Evolutionary conservation across 2,329 filamentous ascomycete genomes (phyloP), one percentile per base, ranked within the genome.

Genomic region (Thielaviopsis euricoi): DNA sequence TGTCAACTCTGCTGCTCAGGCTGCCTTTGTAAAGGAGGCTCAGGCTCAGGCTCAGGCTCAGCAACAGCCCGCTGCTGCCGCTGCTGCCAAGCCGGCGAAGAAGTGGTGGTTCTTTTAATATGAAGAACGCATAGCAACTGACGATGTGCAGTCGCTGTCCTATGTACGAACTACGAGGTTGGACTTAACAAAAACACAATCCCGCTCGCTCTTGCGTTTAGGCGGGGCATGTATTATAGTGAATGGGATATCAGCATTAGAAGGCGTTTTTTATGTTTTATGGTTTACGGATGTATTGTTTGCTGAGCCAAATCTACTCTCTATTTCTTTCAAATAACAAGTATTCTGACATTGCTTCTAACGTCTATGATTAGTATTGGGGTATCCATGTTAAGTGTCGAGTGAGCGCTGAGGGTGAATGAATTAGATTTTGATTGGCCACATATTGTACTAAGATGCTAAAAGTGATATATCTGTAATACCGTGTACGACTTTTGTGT

Each of bases 181-280:
- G 53, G 53, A 26, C 46, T 23, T 33, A 48, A 53, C 43, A 43
- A 43, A 43, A 43, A 43, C 37, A 43, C 37, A 55, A 54, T 46
- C 37, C 37, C 37, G 29, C 46, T 52, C 49, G 17, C 26, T 23
- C 33, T 19, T 22, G 10, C 46, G 1, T 6, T 25, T n/a, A 68
- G 68, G 66, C 64, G 22, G 29, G 43, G n/a, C 25, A 15, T 60
- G 58, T 60, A 60, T 55, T 46, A 60, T 60, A 59, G 50, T 56
- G 51, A 50, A 53, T 50, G 33, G 58, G 21, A 53, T 43, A 43
- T 69, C 68, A 71, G 71, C 71, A 74, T 74, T 69, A 70, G 67
- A 71, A 65, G 71, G 72, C 71, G 71, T 71, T 66, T 71, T 66
- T 62, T 33, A 33, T 33, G 9, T 33, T 33, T 33, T 33, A 43